Percentiles rank a stretch among this genome's conserved stretches.
These are phyloP conservation scores for Morella rubra DNA, from an alignment of 306 rosid species.

Conservation along the genomic window DNA sequence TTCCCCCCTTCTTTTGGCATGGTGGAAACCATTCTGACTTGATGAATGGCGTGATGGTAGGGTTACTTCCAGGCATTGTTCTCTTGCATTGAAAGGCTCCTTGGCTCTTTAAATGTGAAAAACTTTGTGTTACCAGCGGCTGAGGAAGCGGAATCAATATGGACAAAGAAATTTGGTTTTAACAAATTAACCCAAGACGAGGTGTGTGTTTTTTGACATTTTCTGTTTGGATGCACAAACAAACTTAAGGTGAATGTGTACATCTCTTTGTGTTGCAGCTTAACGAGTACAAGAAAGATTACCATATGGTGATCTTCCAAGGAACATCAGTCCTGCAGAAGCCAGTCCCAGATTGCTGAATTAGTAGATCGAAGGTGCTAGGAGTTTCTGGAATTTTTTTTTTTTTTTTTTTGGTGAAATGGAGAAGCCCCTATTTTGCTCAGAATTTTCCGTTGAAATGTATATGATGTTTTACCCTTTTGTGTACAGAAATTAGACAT, in stretches of 20 bases:
- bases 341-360: conserved; percentile 41
- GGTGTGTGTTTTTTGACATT: conserved; percentile 32
- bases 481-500: conserved; percentile 56
- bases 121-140: conserved; percentile 72
- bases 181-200: conserved; percentile 36
- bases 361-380: conserved; percentile 5
- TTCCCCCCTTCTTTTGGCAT: background rate
- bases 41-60: conserved; percentile 29
- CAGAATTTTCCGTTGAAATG: conserved; percentile 31
- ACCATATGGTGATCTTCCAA: conserved; percentile 82
- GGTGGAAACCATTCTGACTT: conserved; percentile 9
- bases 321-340: conserved; percentile 59
- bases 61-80: conserved; percentile 71
- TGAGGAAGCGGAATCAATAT: conserved; percentile 61
- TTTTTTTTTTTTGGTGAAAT: conserved; percentile 14
- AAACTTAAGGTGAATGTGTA: background rate
- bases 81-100: conserved; percentile 64
- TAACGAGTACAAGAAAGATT: conserved; percentile 44
- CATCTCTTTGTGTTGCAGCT: conserved; percentile 34
- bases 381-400: background rate
- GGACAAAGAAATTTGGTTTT: conserved; percentile 75
- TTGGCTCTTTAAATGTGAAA: conserved; percentile 50
- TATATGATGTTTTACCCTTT: conserved; percentile 43
- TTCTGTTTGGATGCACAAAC: background rate
- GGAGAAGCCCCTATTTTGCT: conserved; percentile 25